Percentiles rank a stretch among this genome's conserved stretches.
phyloP scores from a whole-genome alignment of 768 basidiomycete species.

The Neoboletus subvelutipes region DNA sequence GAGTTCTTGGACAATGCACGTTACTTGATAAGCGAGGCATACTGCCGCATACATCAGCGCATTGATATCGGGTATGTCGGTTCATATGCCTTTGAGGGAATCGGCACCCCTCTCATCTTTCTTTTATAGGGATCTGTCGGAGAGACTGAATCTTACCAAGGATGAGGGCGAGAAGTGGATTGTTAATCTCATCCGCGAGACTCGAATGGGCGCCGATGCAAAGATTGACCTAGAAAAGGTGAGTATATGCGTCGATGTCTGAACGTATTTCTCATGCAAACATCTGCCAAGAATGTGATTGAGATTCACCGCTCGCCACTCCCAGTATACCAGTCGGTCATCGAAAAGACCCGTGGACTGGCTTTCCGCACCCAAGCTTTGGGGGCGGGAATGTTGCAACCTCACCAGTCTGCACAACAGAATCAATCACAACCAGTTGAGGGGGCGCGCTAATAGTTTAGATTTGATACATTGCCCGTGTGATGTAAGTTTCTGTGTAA shows the following conservation, averaged over 20 bases:
- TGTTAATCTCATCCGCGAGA: conserved; percentile 97
- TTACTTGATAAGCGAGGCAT: conserved; percentile 94
- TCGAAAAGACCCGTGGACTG: conserved; percentile 92
- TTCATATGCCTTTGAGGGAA: background rate
- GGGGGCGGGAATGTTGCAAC: conserved; percentile 67
- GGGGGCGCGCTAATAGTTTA: conserved; percentile 23
- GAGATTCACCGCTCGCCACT: conserved; percentile 89
- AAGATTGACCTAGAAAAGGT: conserved; percentile 98
- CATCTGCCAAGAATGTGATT: conserved; percentile 78
- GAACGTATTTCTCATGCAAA: conserved; percentile 4
- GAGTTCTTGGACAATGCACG: conserved; percentile 97
- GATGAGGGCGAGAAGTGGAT: conserved; percentile 99
- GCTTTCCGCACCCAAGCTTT: conserved; percentile 89
- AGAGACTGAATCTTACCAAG: conserved; percentile 86
- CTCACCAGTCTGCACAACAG: conserved; percentile 31
- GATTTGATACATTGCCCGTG: background rate
- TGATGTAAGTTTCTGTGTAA: conserved; percentile 11
- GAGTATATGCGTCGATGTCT: background rate
- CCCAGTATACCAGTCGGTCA: conserved; percentile 90
- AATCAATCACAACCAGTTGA: conserved; percentile 32
- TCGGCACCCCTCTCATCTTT: background rate
- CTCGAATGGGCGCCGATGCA: conserved; percentile 93
- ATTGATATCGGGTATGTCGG: conserved; percentile 76
- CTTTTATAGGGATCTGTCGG: conserved; percentile 75
- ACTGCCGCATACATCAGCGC: conserved; percentile 94